Base-by-base conservation (phyloP, 2,329 filamentous ascomycete species). In the Volutella citrinella region DNA sequence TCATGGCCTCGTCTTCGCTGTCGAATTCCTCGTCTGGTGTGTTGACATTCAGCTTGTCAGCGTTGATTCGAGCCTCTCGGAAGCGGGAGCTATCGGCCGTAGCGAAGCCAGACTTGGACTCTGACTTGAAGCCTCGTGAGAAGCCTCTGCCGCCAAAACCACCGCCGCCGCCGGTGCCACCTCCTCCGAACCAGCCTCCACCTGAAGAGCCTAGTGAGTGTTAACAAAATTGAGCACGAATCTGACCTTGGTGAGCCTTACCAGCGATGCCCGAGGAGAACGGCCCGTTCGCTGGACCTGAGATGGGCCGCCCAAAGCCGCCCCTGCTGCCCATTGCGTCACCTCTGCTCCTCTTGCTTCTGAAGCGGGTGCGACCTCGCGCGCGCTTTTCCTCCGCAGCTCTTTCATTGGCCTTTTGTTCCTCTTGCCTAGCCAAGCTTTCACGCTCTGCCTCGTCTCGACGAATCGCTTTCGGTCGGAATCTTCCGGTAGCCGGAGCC, bases 41-140 rank as follows among this genome's bases (percentile, higher is more conserved):
- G 57, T 68, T 57, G 30, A 55, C 50, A 46, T 72, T 72, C 29
- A 80, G 70, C 36, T 68, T 65, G 48, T 80, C 75, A 45, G 74
- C 71, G 46, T 79, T 77, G 52, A 79, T 72, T 55, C 76, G 61
- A 20, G 64, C 47, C 41, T 77, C 70, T 38, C 63, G 57, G 36
- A 52, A 48, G 20, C 51, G 43, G 29, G 46, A 44, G 13, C 48
- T 45, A 12, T 54, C 52, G 13, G 52, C 56, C 27, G 66, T 60
- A 22, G 58, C 57, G 38, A 70, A 68, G 24, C 60, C 64, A 37
- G 45, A 30, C 34, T 59, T 65, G 25, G 54, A 55, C 32, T 70
- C 61, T 27, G 57, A 49, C 34, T 61, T 65, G 20, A 47, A 38
- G 5, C 39, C 37, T 38, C 49, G 41, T 23, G 45, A 48, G 46